Evolutionary conservation across 1,284 basidiomycete species (phyloP), one percentile per base, ranked within the genome.

Genomic region (Irpex sp.): DNA sequence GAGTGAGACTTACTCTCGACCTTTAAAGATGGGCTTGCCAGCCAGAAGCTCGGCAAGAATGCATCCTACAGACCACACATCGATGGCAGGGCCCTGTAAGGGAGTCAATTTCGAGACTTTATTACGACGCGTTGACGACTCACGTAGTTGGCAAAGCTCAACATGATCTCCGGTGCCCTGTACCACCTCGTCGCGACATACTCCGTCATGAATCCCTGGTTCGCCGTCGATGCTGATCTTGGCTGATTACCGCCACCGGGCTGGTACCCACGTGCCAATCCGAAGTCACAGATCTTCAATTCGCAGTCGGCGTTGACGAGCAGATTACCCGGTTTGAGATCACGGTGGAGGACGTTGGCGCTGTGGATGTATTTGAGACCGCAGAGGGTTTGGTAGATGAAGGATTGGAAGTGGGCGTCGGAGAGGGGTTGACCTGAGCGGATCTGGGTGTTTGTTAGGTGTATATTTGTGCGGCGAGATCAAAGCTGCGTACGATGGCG

Each of bases 321-420:
- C 43, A 98, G 81, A 76, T 95, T 95, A 60, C 94, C 95, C 0
- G 97, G 97, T 75, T 99, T 99, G 62, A 99, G 84, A 76, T 99
- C 97, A 47, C 97, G 92, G 75, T 99, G 97, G 39, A 99, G 84
- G 17, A 99, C 97, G 71, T 96, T 97, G 33, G 97, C 97, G 36
- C 95, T 97, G 79, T 99, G 97, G 72, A 99, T 99, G 77, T 99
- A 99, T 80, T 97, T 97, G 61, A 99, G 81, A 5, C 97, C 97
- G 71, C 97, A 99, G 8, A 99, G 88, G 1, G 96, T 99, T 76
- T 99, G 97, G 77, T 99, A 99, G 69, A 99, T 84, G 86, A 99
- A 99, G 21, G 93, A 96, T 74, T 96, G 94, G 83, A 98, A 99
- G 77, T 99, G 97, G 4, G 97, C 96, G 72, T 99, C 97, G 6